These are phyloP conservation scores for Paramecium tetraurelia DNA, from an alignment of 73 alveolate genomes.

Conservation along the genomic window DNA sequence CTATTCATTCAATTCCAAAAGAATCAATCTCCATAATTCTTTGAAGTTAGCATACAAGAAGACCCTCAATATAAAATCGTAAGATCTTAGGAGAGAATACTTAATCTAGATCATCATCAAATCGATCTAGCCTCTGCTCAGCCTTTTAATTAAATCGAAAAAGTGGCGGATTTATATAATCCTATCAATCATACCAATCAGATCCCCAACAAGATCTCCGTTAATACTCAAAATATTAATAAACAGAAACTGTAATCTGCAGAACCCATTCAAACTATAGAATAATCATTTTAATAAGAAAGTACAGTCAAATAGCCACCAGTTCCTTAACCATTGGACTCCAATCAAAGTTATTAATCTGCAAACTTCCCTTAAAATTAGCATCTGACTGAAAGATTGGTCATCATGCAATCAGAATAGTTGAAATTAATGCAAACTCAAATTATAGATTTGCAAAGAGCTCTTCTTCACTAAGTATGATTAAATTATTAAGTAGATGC, in stretches of 20 bases:
- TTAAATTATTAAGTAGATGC: neutral
- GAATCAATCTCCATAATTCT: conserved; percentile 34
- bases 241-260: neutral
- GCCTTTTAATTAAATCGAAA: conserved; percentile 18
- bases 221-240: neutral
- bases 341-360: neutral
- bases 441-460: conserved; percentile 34
- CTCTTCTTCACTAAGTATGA: neutral
- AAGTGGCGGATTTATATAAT: neutral
- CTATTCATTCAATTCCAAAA: neutral
- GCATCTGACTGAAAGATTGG: conserved; percentile 23
- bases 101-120: neutral
- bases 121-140: neutral
- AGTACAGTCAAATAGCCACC: conserved; percentile 27
- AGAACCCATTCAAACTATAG: neutral
- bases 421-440: conserved; percentile 15
- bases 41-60: neutral
- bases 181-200: neutral
- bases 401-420: conserved; percentile 8
- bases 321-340: neutral
- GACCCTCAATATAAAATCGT: conserved; percentile 21
- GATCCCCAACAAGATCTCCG: neutral
- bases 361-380: conserved; percentile 1
- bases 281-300: conserved; percentile 37
- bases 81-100: neutral